Evolutionary conservation across 768 basidiomycete genomes (phyloP).

Genomic region (Candolleomyces aberdarensis): DNA sequence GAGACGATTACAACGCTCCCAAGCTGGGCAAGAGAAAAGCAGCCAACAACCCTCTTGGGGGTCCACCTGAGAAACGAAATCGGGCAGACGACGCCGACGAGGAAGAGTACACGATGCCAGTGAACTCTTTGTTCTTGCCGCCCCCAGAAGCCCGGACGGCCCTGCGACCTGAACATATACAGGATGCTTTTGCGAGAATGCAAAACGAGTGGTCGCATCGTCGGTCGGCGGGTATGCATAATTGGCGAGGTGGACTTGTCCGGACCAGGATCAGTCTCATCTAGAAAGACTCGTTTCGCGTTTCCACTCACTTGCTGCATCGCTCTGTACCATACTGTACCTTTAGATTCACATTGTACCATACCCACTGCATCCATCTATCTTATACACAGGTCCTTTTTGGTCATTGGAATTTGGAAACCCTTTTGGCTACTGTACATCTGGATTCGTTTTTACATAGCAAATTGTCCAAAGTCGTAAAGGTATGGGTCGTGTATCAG

Average conservation of each 20-base stretch:
- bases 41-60: slow-evolving; percentile 37
- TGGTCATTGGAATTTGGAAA: too few species aligned
- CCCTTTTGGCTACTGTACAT: too few species aligned
- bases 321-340: slow-evolving; percentile 4
- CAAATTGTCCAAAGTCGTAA: too few species aligned
- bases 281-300: slow-evolving; percentile 29
- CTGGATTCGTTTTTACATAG: too few species aligned
- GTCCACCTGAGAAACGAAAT: slow-evolving; percentile 49
- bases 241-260: slow-evolving; percentile 84
- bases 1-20: slow-evolving; percentile 64
- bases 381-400: background rate
- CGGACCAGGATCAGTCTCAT: slow-evolving; percentile 80
- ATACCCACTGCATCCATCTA: slow-evolving; percentile 9
- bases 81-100: slow-evolving; percentile 65
- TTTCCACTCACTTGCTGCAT: slow-evolving; percentile 18
- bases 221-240: slow-evolving; percentile 82
- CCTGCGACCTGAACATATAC: slow-evolving; percentile 80
- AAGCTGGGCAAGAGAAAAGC: slow-evolving; percentile 68
- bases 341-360: slow-evolving; percentile 17
- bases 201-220: slow-evolving; percentile 81
- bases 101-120: slow-evolving; percentile 58
- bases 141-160: slow-evolving; percentile 81
- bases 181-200: slow-evolving; percentile 89
- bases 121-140: slow-evolving; percentile 74
- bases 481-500: too few species aligned